Evolutionary conservation across 805 yeast species (phyloP).

Genomic region (Groenewaldozyma tartarivorans): DNA sequence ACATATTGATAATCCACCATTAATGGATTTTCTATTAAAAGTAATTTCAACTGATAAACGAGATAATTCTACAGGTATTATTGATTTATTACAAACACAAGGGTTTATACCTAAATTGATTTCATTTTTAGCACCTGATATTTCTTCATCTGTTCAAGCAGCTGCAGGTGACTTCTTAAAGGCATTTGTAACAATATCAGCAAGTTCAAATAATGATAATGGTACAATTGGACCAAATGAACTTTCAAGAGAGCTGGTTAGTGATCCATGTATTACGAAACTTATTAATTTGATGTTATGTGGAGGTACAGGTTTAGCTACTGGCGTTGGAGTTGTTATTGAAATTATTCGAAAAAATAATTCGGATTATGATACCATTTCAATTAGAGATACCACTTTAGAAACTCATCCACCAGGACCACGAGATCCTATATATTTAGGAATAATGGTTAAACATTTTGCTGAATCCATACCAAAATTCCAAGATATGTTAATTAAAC

Average conservation of each 20-base stretch:
- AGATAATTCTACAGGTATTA: conserved; percentile 78
- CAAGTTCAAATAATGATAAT: conserved; percentile 81
- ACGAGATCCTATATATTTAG: conserved; percentile 87
- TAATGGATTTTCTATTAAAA: conserved; percentile 86
- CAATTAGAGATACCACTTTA: conserved; percentile 70
- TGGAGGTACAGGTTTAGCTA: conserved; percentile 76
- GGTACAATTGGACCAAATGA: conserved; percentile 95
- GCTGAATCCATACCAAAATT: conserved; percentile 66
- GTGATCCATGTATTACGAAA: conserved; percentile 54
- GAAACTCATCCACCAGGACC: conserved; percentile 90
- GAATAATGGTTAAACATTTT: conserved; percentile 71
- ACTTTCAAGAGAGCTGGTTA: conserved; percentile 80
- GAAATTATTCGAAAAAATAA: conserved; percentile 93
- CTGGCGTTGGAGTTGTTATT: conserved; percentile 90
- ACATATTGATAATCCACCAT: conserved; percentile 86
- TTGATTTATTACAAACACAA: conserved; percentile 66
- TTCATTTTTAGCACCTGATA: conserved; percentile 57
- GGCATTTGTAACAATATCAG: conserved; percentile 88
- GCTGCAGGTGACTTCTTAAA: conserved; percentile 94
- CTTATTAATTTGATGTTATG: conserved; percentile 68
- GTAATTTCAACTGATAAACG: conserved; percentile 90
- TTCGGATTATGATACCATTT: conserved; percentile 87
- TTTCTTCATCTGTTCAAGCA: conserved; percentile 66
- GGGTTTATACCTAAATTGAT: conserved; percentile 63
- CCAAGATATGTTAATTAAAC: conserved; percentile 45